Base-by-base conservation (phyloP, 371 early-diverging fungal genomes). In the Mortierella sp. region DNA sequence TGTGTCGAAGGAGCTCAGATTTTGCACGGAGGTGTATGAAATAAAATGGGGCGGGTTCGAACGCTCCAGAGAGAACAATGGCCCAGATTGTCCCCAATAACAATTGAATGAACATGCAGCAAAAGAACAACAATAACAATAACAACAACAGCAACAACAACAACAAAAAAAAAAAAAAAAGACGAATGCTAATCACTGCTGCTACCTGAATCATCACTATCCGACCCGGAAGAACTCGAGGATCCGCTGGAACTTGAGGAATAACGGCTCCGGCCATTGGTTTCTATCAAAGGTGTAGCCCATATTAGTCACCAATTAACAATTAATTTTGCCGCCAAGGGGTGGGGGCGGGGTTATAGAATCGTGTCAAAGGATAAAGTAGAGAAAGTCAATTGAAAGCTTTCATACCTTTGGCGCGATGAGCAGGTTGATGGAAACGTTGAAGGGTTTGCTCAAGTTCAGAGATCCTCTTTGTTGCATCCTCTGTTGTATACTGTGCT, bases 181-280 rank as follows among this genome's bases (percentile, higher is more conserved):
- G 3, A 21, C 5, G 25, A 1, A 64, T 30, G 81, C 81, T 86
- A 89, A 83, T 90, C 86, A 57, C 87, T 85, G 73, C 87, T 85
- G 81, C 88, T 92, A 82, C 91, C 93, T 84, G 93, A 91, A 82
- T 91, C 91, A 83, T 92, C 93, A 23, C 92, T 90, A 56, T 90
- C 92, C 52, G 94, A 91, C 21, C 83, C 87, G 28, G 91, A 89
- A 12, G 86, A 87, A 57, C 86, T 85, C 45, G 86, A 85, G 57
- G 82, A 82, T 43, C 83, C 87, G 57, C 86, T 86, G 51, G 87
- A 87, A 69, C 85, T 87, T 29, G 87, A 87, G 14, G 85, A 84
- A 19, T 86, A 81, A 29, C 80, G 75, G 43, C 72, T 75, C 46
- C 28, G 5, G 30, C 37, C 30, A 57, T 21, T 23, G 30, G 37